These are phyloP conservation scores for Theileria sp. DNA, from an alignment of 169 alveolate species.

Conservation along the genomic window DNA sequence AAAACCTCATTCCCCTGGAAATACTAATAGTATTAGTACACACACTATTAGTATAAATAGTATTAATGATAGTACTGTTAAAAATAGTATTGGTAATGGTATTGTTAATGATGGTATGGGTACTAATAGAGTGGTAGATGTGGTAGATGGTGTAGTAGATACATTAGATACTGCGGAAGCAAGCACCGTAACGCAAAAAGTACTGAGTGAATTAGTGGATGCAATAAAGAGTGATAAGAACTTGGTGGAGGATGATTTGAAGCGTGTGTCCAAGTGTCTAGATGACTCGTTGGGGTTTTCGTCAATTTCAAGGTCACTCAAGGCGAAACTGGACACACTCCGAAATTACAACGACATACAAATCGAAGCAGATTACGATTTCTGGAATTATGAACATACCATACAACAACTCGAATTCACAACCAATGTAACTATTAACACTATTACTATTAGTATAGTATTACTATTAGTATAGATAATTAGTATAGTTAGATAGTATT, in stretches of 20 bases:
- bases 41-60: not conserved
- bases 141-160: too few relatives aligned
- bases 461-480: not conserved
- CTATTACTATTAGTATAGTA: not conserved
- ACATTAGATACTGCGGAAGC: too few relatives aligned
- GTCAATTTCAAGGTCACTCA: slow-evolving; percentile 10
- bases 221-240: slow-evolving; percentile 32
- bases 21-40: too few relatives aligned
- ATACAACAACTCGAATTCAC: not conserved
- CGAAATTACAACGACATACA: not conserved
- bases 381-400: slow-evolving; percentile 46
- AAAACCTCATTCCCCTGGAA: not conserved
- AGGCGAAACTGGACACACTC: slow-evolving; percentile 22
- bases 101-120: too few relatives aligned
- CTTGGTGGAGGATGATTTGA: not conserved
- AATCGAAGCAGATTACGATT: slow-evolving; percentile 53
- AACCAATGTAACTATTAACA: too few relatives aligned
- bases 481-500: not conserved
- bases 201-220: not conserved
- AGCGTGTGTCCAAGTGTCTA: not conserved
- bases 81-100: too few relatives aligned
- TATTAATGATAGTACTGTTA: too few relatives aligned
- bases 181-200: too few relatives aligned
- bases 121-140: too few relatives aligned
- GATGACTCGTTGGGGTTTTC: slow-evolving; percentile 13